phyloP scores from a whole-genome alignment of 805 yeast genomes.

The Kodamaea kakaduensis region DNA sequence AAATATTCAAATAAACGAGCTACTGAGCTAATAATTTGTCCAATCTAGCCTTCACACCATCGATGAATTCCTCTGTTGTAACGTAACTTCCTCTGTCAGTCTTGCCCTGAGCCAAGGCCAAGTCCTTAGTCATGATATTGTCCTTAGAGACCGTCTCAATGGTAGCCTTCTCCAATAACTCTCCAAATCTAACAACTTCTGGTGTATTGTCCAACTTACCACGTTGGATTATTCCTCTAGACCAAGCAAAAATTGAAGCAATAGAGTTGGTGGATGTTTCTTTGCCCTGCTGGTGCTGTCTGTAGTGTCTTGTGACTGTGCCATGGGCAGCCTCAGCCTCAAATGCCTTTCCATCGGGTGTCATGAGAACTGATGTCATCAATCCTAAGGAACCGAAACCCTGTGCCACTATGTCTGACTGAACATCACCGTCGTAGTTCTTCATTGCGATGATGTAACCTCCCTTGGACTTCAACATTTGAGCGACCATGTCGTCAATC shows the following conservation, averaged over 20 bases:
- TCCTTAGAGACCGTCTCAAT: constrained; percentile 70
- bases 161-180: constrained; percentile 61
- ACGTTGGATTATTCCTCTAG: constrained; percentile 80
- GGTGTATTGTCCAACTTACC: constrained; percentile 72
- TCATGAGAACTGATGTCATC: constrained; percentile 78
- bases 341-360: constrained; percentile 83
- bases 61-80: constrained; percentile 71
- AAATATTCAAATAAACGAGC: no score
- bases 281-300: constrained; percentile 77
- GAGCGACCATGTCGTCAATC: constrained; percentile 87
- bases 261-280: constrained; percentile 83
- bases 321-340: constrained; percentile 89
- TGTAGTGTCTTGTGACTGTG: constrained; percentile 81
- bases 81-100: constrained; percentile 61
- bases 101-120: constrained; percentile 68
- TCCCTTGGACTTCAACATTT: constrained; percentile 81
- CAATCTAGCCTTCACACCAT: constrained; percentile 66
- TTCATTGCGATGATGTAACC: constrained; percentile 78
- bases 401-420: constrained; percentile 81
- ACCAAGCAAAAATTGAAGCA: constrained; percentile 83
- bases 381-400: constrained; percentile 82
- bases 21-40: constrained; percentile 26
- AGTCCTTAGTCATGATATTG: constrained; percentile 78
- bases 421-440: constrained; percentile 85
- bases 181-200: constrained; percentile 64